A percentile compares a stretch with the other conserved stretches of the same genome.
These are phyloP conservation scores for Kuraishia cidri DNA, from an alignment of 805 yeast genomes.

Conservation along the genomic window DNA sequence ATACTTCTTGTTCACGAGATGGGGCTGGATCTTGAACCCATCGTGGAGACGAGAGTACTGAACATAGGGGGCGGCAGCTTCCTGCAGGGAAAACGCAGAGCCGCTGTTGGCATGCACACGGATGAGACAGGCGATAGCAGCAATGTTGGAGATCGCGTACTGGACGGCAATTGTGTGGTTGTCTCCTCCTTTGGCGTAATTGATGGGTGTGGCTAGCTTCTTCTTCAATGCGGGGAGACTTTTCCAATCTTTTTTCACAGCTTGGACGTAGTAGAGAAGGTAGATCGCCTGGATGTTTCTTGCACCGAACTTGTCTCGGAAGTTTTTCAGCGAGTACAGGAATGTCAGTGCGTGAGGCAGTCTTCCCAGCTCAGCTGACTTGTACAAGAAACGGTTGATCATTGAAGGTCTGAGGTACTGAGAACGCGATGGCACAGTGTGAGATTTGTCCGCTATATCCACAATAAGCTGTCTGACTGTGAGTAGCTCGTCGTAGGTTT, in stretches of 20 bases:
- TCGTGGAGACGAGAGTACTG: no score
- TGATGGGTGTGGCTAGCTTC: not conserved
- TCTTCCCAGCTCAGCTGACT: constrained; percentile 3
- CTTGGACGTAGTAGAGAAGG: constrained; percentile 1
- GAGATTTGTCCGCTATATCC: not conserved
- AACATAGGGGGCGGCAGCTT: no score
- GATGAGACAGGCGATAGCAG: no score
- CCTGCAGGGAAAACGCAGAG: no score
- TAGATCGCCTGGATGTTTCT: constrained; percentile 1
- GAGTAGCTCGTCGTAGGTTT: constrained; percentile 6
- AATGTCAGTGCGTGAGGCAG: constrained; percentile 2
- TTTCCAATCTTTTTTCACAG: constrained; percentile 1
- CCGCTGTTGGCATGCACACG: no score
- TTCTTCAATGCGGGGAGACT: not conserved
- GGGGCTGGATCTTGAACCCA: no score
- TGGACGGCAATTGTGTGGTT: no score
- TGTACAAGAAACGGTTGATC: constrained; percentile 1
- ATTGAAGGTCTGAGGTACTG: constrained; percentile 1
- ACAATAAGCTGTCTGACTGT: constrained; percentile 1
- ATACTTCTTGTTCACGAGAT: no score
- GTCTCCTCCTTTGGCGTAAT: not conserved
- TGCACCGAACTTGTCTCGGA: not conserved
- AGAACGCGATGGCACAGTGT: no score
- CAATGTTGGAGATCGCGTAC: no score
- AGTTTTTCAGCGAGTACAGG: not conserved